phyloP scores from a whole-genome alignment of 352 stramenopile genomes.

The Pythium sp. region DNA sequence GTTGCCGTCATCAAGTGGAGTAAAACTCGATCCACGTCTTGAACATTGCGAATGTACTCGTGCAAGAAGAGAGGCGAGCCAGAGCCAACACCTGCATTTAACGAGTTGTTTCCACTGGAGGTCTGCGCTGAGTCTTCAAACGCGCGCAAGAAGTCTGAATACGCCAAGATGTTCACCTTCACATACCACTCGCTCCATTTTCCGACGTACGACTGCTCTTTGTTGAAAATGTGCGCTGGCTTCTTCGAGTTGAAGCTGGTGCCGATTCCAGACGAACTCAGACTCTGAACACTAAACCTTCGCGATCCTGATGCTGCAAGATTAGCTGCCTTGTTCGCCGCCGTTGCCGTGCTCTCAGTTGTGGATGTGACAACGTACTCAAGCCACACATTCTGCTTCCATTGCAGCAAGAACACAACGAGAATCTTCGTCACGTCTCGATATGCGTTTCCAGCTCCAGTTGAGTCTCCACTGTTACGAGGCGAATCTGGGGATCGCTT shows the following conservation, averaged over 20 bases:
- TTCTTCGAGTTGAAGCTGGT: conserved; percentile 26
- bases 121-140: conserved; percentile 65
- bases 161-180: conserved; percentile 82
- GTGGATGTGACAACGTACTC: conserved; percentile 84
- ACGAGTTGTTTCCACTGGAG: conserved; percentile 8
- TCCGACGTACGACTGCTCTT: conserved; percentile 35
- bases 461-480: neutral
- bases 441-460: conserved; percentile 7
- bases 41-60: conserved; percentile 81
- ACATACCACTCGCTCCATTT: conserved; percentile 81
- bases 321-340: conserved; percentile 1
- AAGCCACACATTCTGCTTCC: conserved; percentile 88
- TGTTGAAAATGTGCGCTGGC: conserved; percentile 28
- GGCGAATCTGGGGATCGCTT: conserved; percentile 13
- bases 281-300: conserved; percentile 11
- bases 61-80: conserved; percentile 57
- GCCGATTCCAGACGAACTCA: conserved; percentile 8
- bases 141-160: conserved; percentile 78
- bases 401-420: conserved; percentile 83
- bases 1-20: conserved; percentile 82
- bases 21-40: conserved; percentile 83
- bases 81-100: conserved; percentile 4
- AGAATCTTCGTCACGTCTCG: conserved; percentile 63
- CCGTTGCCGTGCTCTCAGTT: conserved; percentile 31
- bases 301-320: neutral